These are phyloP conservation scores for Phytopythium mirpurense DNA, from an alignment of 352 stramenopile species.

Conservation along the genomic window DNA sequence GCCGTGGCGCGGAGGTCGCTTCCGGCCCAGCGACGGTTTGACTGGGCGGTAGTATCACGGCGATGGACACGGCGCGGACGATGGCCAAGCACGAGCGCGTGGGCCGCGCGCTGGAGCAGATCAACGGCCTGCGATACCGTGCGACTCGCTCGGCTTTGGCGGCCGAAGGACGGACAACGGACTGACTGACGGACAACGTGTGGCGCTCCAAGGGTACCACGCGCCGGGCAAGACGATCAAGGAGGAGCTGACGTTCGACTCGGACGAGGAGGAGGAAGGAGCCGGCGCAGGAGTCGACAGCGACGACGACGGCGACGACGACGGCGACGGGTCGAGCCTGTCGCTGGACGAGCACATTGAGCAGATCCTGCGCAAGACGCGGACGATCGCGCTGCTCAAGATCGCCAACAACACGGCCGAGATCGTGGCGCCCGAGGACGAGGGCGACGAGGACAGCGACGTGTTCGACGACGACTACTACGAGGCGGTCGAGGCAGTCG, in stretches of 20 bases:
- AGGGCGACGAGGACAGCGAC: slow-evolving; percentile 30
- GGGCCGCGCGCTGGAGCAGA: slow-evolving; percentile 54
- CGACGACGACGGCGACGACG: background rate
- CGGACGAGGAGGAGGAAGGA: slow-evolving; percentile 30
- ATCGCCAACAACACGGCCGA: slow-evolving; percentile 73
- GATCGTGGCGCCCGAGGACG: slow-evolving; percentile 37
- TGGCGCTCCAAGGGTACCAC: slow-evolving; percentile 61
- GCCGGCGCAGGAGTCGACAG: background rate
- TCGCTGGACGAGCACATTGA: slow-evolving; percentile 70
- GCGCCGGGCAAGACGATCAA: slow-evolving; percentile 29
- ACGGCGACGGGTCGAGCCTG: slow-evolving; percentile 13
- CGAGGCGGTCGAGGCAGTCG: slow-evolving; percentile 10
- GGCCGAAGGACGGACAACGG: background rate
- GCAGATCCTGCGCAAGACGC: slow-evolving; percentile 53
- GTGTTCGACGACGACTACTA: slow-evolving; percentile 22
- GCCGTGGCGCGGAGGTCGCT: background rate
- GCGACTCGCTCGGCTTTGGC: slow-evolving; percentile 3
- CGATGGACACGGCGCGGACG: slow-evolving; percentile 13
- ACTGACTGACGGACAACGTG: background rate
- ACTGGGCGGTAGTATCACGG: background rate
- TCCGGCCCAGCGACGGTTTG: background rate
- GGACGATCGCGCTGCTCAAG: slow-evolving; percentile 60
- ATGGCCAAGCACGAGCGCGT: slow-evolving; percentile 53
- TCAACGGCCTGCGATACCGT: slow-evolving; percentile 70
- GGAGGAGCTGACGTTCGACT: slow-evolving; percentile 38